Percentiles rank a stretch among this genome's conserved stretches.
Conservation (phyloP, 2,329 filamentous ascomycete species). For the Dothiorella sarmentorum region DNA sequence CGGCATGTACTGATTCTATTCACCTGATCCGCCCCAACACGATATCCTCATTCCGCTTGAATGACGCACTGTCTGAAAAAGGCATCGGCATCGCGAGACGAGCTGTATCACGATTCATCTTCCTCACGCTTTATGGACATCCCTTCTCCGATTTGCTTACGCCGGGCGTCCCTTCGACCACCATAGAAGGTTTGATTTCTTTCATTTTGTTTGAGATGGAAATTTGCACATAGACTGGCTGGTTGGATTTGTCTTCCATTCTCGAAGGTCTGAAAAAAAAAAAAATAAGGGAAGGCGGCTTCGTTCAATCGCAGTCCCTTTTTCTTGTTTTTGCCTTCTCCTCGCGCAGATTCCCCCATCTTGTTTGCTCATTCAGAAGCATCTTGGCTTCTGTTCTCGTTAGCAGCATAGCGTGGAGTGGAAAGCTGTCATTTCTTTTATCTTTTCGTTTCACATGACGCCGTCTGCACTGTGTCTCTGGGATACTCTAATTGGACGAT, state of each 20-base stretch:
- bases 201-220: not conserved
- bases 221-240: constrained; percentile 10
- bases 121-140: constrained; percentile 4
- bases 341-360: constrained; percentile 9
- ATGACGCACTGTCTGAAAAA: not conserved
- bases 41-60: not conserved
- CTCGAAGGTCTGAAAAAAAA: not conserved
- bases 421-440: constrained; percentile 4
- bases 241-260: constrained; percentile 11
- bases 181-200: constrained; percentile 4
- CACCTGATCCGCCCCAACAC: constrained; percentile 4
- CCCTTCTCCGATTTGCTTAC: not conserved
- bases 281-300: too few relatives aligned
- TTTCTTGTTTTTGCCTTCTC: not conserved
- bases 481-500: not conserved
- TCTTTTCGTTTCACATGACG: not conserved
- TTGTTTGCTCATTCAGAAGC: not conserved
- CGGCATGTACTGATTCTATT: constrained; percentile 41
- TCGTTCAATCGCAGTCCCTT: not conserved
- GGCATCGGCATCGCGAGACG: constrained; percentile 12
- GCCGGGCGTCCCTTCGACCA: not conserved
- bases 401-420: constrained; percentile 14
- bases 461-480: not conserved
- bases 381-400: not conserved
- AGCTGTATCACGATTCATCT: constrained; percentile 2